These are phyloP conservation scores for Kockovaella imperatae DNA, from an alignment of 768 basidiomycete genomes.

Conservation along the genomic window DNA sequence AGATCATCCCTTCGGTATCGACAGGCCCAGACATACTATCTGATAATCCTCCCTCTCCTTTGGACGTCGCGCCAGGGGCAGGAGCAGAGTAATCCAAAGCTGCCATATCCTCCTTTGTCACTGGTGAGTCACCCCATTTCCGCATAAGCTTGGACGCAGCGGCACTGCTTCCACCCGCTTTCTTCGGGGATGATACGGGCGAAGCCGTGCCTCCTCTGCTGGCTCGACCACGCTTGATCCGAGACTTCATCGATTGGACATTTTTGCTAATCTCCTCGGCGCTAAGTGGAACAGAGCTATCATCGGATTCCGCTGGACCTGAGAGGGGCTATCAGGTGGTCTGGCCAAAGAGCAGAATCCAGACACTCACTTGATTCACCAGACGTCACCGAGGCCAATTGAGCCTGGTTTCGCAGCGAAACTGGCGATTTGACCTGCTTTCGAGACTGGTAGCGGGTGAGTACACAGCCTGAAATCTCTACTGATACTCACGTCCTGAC, in stretches of 20 bases:
- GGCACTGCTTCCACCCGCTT: slow-evolving; percentile 19
- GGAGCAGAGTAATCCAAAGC: slow-evolving; percentile 65
- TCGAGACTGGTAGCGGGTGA: too few species aligned
- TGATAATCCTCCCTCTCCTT: background rate
- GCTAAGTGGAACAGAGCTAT: slow-evolving; percentile 20
- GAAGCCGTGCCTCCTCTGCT: slow-evolving; percentile 37
- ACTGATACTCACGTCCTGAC: background rate
- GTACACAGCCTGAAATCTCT: background rate
- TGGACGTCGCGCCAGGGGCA: slow-evolving; percentile 46
- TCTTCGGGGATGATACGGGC: slow-evolving; percentile 20
- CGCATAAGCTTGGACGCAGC: slow-evolving; percentile 63
- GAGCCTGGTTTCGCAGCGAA: slow-evolving; percentile 27
- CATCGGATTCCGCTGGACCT: slow-evolving; percentile 21
- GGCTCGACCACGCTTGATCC: slow-evolving; percentile 61
- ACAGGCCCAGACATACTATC: slow-evolving; percentile 45
- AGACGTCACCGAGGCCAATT: slow-evolving; percentile 31
- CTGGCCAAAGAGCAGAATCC: background rate
- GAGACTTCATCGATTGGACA: slow-evolving; percentile 78
- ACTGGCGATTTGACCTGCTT: slow-evolving; percentile 15
- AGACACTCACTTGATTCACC: slow-evolving; percentile 18
- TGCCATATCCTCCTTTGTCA: slow-evolving; percentile 82
- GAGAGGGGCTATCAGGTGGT: background rate
- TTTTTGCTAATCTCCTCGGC: slow-evolving; percentile 89
- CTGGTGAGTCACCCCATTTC: slow-evolving; percentile 80
- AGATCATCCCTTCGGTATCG: slow-evolving; percentile 41